Percentiles rank a stretch among this genome's conserved stretches.
Evolutionary conservation across 371 early-diverging fungal species (phyloP).

Genomic region (Mortierella sp.): DNA sequence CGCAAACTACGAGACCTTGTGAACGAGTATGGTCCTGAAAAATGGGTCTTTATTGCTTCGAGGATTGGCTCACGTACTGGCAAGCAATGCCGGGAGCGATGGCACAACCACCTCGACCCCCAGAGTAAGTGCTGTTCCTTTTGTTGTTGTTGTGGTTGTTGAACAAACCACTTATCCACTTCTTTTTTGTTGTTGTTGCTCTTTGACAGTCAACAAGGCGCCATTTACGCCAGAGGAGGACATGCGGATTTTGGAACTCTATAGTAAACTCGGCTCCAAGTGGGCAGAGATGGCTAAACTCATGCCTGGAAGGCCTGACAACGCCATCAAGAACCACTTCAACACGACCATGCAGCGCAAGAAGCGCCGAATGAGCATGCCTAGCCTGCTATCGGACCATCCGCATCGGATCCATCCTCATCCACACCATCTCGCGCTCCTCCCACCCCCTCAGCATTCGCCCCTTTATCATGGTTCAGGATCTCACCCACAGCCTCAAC

Average conservation of each 20-base stretch:
- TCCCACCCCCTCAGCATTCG: not conserved
- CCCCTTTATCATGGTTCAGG: not conserved
- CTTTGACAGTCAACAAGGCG: conserved; percentile 41
- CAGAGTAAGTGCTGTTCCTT: conserved; percentile 6
- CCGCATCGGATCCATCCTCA: conserved; percentile 9
- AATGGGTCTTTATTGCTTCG: conserved; percentile 22
- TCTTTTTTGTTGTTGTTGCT: not conserved
- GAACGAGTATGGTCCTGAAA: conserved; percentile 20
- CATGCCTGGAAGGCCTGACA: conserved; percentile 52
- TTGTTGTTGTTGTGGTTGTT: too few species aligned
- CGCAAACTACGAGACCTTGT: conserved; percentile 10
- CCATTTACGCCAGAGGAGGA: conserved; percentile 55
- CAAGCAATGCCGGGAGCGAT: conserved; percentile 19
- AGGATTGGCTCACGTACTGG: conserved; percentile 19
- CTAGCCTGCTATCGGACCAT: conserved; percentile 18
- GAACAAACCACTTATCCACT: not conserved
- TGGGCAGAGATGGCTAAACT: conserved; percentile 58
- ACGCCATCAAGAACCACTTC: conserved; percentile 55
- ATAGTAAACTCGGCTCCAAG: conserved; percentile 43
- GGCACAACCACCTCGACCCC: conserved; percentile 17
- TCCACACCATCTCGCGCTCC: not conserved
- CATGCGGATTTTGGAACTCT: conserved; percentile 40
- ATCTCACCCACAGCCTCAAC: not conserved
- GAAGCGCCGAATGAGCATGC: conserved; percentile 48
- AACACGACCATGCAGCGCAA: conserved; percentile 55